Base-by-base conservation (phyloP, 768 basidiomycete genomes). In the Tricholoma hemisulphureum region DNA sequence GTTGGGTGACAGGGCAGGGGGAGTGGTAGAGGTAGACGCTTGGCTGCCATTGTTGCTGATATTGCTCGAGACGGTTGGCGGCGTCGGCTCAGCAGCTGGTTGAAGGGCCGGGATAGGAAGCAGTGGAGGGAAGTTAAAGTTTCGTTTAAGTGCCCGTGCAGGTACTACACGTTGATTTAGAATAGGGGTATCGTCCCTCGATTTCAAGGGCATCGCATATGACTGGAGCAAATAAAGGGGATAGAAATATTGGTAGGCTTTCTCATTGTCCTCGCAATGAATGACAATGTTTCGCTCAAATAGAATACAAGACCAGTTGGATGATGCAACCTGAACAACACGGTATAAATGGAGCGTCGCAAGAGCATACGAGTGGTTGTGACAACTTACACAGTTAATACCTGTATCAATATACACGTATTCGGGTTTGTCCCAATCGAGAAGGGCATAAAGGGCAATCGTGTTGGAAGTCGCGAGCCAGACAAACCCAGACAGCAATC, bases 241-340 rank as follows among this genome's bases (percentile, higher is more conserved):
- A 64, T 88, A 90, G 63, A 88, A 88, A 62, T 88, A 80, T 67
- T 89, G 88, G 56, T 73, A 83, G 0, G 86, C 87, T 4, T 77
- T 77, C 7, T 84, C 82, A 53, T 79, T 80, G 68, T 88, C 87
- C 71, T 89, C 88, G 34, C 83, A 86, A 63, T 90, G 88, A 34
- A 90, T 86, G 32, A 89, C 86, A 57, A 90, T 86, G 60, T 87
- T 80, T 29, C 67, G 62, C 61, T 89, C 80, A 64, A 80, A 83
- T 9, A 89, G 69, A 48, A 89, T 89, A 63, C 88, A 90, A 21
- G 87, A 88, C 88, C 88, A 90, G 57, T 89, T 89, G 9, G 87
- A 85, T 18, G 85, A 86, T 66, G 79, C 75, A 11, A 81, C 77
- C 88, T 89, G 48, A 20, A 20, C 18, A 29, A 39, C 26, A 8